phyloP scores from a whole-genome alignment of 1,284 basidiomycete genomes.

The Tilletiopsis washingtonensis region DNA sequence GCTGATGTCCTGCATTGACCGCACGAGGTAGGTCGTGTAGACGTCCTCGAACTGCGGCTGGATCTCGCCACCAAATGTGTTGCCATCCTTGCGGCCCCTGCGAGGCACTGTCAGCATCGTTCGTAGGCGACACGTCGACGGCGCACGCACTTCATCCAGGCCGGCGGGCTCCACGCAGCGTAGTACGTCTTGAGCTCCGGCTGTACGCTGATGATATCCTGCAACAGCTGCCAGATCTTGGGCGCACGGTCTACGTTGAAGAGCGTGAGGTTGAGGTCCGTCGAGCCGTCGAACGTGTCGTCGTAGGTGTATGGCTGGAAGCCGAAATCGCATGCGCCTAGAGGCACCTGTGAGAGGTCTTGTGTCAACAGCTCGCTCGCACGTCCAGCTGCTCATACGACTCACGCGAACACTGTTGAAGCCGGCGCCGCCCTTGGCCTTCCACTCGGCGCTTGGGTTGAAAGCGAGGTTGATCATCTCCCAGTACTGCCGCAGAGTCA shows the following conservation, averaged over 20 bases:
- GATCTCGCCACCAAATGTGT: slow-evolving; percentile 18
- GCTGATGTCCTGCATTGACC: slow-evolving; percentile 16
- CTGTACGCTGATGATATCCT: slow-evolving; percentile 17
- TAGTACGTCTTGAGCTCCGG: slow-evolving; percentile 16
- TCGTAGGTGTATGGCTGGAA: slow-evolving; percentile 23
- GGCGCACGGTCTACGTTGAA: slow-evolving; percentile 29
- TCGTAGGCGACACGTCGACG: slow-evolving; percentile 11
- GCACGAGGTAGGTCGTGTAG: slow-evolving; percentile 22
- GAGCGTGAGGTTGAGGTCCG: slow-evolving; percentile 14
- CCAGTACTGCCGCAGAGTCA: too few relatives aligned
- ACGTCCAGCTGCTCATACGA: background rate
- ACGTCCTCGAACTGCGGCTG: slow-evolving; percentile 16
- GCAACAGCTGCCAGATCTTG: slow-evolving; percentile 23
- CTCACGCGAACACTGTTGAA: slow-evolving; percentile 16
- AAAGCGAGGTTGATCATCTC: slow-evolving; percentile 27
- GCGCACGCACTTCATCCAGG: slow-evolving; percentile 43
- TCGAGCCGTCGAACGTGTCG: slow-evolving; percentile 23
- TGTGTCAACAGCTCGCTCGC: background rate
- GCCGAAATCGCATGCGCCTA: slow-evolving; percentile 31
- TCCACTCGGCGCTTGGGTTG: slow-evolving; percentile 16
- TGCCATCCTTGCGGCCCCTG: slow-evolving; percentile 5
- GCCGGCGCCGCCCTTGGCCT: slow-evolving; percentile 15
- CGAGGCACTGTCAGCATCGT: too few relatives aligned
- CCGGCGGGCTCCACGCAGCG: slow-evolving; percentile 26
- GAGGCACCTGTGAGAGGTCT: slow-evolving; percentile 5